These are phyloP conservation scores for Hypoxylon cercidicola DNA, from an alignment of 495 filamentous ascomycete genomes.

Conservation along the genomic window DNA sequence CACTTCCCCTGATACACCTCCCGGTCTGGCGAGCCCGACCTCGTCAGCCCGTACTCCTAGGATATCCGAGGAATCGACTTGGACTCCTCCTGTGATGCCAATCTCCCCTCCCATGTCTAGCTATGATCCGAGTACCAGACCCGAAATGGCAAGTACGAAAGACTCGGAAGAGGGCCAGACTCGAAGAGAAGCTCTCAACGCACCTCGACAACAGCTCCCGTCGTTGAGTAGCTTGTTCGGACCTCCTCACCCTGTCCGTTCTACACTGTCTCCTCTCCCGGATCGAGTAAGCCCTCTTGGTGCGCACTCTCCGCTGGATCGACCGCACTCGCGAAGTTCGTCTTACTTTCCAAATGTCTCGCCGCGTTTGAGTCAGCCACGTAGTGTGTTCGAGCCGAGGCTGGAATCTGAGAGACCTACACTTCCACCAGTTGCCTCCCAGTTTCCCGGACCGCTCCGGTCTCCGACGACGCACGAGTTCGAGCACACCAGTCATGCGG, in stretches of 20 bases:
- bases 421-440: constrained; percentile 52
- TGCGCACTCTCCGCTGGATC: constrained; percentile 58
- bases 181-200: constrained; percentile 47
- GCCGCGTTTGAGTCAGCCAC: constrained; percentile 49
- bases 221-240: constrained; percentile 65
- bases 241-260: constrained; percentile 50
- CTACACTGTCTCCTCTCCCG: constrained; percentile 55
- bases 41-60: constrained; percentile 51
- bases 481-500: constrained; percentile 43
- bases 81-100: constrained; percentile 36
- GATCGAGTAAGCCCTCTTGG: constrained; percentile 52
- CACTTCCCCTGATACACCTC: constrained; percentile 55
- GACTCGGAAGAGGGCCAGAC: constrained; percentile 45
- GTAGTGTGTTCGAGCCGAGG: constrained; percentile 54
- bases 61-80: constrained; percentile 54
- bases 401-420: constrained; percentile 49
- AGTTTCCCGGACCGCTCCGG: constrained; percentile 54
- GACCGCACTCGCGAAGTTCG: constrained; percentile 55
- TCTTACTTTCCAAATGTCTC: constrained; percentile 57
- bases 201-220: constrained; percentile 60
- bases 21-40: constrained; percentile 56
- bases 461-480: constrained; percentile 49
- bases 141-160: constrained; percentile 55
- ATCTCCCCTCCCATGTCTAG: constrained; percentile 63
- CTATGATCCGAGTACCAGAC: constrained; percentile 58